Base-by-base conservation (phyloP, 1,139 yeast genomes). In the Zhuliangozyma parablackwelliae region DNA sequence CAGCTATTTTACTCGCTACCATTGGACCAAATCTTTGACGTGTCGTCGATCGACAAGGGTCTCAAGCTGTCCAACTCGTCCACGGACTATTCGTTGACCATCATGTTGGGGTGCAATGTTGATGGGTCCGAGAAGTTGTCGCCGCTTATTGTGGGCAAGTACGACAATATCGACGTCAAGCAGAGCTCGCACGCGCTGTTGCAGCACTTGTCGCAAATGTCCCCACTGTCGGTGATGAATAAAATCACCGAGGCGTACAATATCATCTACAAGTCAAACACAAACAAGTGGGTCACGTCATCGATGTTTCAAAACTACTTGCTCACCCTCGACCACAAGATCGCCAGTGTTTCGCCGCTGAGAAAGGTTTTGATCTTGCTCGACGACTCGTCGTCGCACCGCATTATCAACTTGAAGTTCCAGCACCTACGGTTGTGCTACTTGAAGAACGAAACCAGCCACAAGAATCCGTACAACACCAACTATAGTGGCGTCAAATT, bases 221-320 rank as follows among this genome's bases (percentile, higher is more conserved):
- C 59, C 1, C 54, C 57, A 21, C 57, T 56, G 10, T 45, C 51
- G 4, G 47, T 69, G 21, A 61, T 64, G 61, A 68, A 69, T 45
- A 78, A 76, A 46, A 57, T 79, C 35, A 71, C 80, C 0, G 72
- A 71, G 33, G 65, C 64, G 26, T 77, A 77, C 50, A 73, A 75
- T 23, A 61, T 80, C 8, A 63, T 71, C 20, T 80, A 79, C 55
- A 79, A 78, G 46, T 75, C 81, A 36, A 80, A 80, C 46, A 67
- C 73, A 36, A 78, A 77, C 54, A 77, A 79, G 41, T 79, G 85
- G 84, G 62, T 80, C 28, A 80, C 86, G 2, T 74, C 82, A n/a
- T 74, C 78, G 28, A 61, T 78, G 58, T 79, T 80, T 47, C 82
- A 80, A 45, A 78, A 79, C 47, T 80, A 82, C 69, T 54, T 80